Evolutionary conservation across 352 stramenopile genomes (phyloP).

Genomic region (Globisporangium abappressorium): DNA sequence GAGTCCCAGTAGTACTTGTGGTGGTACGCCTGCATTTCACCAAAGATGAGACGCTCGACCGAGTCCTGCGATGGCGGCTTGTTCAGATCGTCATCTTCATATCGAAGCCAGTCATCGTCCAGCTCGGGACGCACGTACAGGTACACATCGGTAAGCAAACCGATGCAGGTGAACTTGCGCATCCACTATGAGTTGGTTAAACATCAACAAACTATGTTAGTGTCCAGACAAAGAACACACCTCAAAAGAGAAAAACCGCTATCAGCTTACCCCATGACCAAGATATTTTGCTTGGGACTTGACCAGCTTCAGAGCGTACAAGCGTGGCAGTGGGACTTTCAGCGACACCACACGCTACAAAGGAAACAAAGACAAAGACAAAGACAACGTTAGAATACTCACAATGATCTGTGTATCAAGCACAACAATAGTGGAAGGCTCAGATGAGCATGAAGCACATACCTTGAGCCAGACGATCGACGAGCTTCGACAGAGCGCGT

Average conservation of each 20-base stretch:
- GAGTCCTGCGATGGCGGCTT: constrained; percentile 68
- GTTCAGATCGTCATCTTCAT: constrained; percentile 78
- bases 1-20: constrained; percentile 84
- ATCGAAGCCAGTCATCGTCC: constrained; percentile 78
- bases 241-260: neutral
- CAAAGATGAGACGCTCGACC: constrained; percentile 73
- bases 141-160: constrained; percentile 76
- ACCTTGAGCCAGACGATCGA: constrained; percentile 85
- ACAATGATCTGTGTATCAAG: neutral
- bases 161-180: constrained; percentile 82
- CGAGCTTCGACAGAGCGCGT: constrained; percentile 62
- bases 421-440: too few relatives aligned
- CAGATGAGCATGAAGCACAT: neutral
- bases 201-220: constrained; percentile 4
- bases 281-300: constrained; percentile 86
- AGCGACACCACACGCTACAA: constrained; percentile 67
- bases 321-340: constrained; percentile 50
- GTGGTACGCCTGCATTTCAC: constrained; percentile 85
- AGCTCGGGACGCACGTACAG: constrained; percentile 72
- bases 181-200: constrained; percentile 48
- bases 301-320: constrained; percentile 83
- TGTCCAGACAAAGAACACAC: neutral
- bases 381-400: neutral
- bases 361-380: neutral
- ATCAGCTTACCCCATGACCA: constrained; percentile 52